Conservation (phyloP, 73 alveolate species). For the Halteria grandinella region DNA sequence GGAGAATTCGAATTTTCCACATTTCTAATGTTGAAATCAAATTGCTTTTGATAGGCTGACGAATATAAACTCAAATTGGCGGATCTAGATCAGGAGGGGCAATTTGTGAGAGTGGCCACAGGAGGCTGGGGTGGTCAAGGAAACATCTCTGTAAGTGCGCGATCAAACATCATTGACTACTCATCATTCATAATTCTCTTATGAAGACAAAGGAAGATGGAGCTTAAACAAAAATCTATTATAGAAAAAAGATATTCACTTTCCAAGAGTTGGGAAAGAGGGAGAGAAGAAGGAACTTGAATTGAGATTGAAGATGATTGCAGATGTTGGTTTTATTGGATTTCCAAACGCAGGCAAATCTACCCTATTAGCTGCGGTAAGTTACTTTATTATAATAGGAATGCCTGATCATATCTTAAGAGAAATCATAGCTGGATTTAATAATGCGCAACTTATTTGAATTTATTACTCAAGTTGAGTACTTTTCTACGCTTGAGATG, state of each 20-base stretch:
- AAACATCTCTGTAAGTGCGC: slow-evolving; percentile 11
- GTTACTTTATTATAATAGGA: not conserved
- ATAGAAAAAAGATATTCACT: slow-evolving; percentile 4
- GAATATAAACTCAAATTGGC: slow-evolving; percentile 52
- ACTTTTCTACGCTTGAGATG: no score
- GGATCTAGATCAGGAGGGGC: slow-evolving; percentile 67
- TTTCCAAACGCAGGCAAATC: slow-evolving; percentile 98
- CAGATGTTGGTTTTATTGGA: slow-evolving; percentile 97
- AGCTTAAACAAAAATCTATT: no score
- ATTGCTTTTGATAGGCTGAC: no score
- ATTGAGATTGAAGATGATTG: slow-evolving; percentile 85
- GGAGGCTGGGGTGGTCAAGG: slow-evolving; percentile 89
- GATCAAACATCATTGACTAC: not conserved
- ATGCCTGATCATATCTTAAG: no score
- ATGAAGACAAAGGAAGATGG: no score
- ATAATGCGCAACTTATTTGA: no score
- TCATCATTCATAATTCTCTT: no score
- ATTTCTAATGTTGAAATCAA: no score
- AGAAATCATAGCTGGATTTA: no score
- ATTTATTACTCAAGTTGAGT: no score
- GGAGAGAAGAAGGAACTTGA: slow-evolving; percentile 62
- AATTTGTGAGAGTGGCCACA: slow-evolving; percentile 67
- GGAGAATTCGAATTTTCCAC: no score
- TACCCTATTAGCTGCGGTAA: slow-evolving; percentile 85
- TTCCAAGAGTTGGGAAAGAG: slow-evolving; percentile 20